Percentiles rank a stretch among this genome's conserved stretches.
Conservation (phyloP, 441 rosid genomes). For the Viola pubescens region DNA sequence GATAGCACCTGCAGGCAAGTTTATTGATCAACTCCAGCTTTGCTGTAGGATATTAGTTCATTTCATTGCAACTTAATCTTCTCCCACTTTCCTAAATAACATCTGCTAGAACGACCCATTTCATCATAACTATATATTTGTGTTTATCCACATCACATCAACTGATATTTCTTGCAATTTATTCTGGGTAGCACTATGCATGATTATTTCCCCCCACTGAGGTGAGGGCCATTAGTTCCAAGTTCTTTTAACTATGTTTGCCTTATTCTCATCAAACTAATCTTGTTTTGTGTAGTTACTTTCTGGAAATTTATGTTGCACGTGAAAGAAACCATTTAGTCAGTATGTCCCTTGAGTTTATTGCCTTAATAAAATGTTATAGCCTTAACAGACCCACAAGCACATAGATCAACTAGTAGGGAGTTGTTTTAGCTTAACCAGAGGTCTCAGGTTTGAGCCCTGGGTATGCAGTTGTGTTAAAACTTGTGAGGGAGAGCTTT, state of each 20-base stretch:
- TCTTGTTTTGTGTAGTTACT: background rate
- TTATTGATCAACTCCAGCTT: slow-evolving; percentile 8
- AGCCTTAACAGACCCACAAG: background rate
- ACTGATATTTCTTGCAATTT: no score
- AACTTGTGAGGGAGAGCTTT: no score
- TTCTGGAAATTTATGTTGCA: background rate
- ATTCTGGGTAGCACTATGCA: no score
- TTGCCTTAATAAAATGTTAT: background rate
- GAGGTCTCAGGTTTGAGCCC: no score
- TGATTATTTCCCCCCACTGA: no score
- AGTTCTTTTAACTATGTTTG: background rate
- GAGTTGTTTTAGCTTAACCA: no score
- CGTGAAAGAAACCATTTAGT: slow-evolving; percentile 3
- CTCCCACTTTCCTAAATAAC: background rate
- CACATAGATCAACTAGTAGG: no score
- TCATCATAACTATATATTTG: no score
- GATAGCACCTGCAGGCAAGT: slow-evolving; percentile 44
- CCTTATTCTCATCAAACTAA: background rate
- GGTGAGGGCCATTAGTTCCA: background rate
- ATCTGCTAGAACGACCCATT: background rate
- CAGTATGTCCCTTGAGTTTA: background rate
- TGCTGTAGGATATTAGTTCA: background rate
- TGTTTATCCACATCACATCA: no score
- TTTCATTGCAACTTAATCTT: background rate
- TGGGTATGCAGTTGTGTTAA: no score